Evolutionary conservation across 2,329 filamentous ascomycete genomes (phyloP), one percentile per base, ranked within the genome.

Genomic region (Ceratocystis cacaofunesta): DNA sequence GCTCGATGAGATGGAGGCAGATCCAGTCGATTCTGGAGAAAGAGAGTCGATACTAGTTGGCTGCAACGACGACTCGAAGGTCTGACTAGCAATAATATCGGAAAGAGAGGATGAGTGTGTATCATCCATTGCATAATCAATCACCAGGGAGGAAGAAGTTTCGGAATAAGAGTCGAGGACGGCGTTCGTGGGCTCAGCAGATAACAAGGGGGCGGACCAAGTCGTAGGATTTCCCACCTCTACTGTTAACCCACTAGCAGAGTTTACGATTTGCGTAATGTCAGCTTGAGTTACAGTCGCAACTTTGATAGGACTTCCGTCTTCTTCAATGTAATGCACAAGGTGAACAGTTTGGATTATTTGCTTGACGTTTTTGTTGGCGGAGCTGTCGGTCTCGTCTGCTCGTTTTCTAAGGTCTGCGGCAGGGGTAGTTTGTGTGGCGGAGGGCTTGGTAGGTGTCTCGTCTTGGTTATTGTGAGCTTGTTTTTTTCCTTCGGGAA

Each of bases 291-390:
- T 72, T 65, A 77, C 69, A 41, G 81, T 83, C 66, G 76, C 73
- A 25, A 78, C 71, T 63, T 75, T 72, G 58, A 82, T 70, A 61
- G 78, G 74, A 32, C 74, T 75, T 68, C 81, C 81, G 57, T 72
- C 71, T 58, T 73, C 73, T 72, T 83, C 79, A 68, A 83, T 77
- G 68, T 80, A 70, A 69, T 83, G 78, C 65, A 84, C 72, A 71
- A 84, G 75, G 30, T 80, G 82, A 68, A 84, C 73, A 69, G 82
- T 84, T 72, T 82, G 77, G 64, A 82, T 75, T 70, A 84, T 74
- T 67, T 75, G 73, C 15, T 76, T 79, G 70, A 80, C 73, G 70
- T 75, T 25, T 15, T 58, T 1, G 17, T 60, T 19, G 22, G 48
- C 48, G 8, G 43, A 62, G 25, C 43, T 50, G 30, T 63, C 58